A percentile compares a stretch with the other conserved stretches of the same genome.
Conservation (phyloP, 2,329 filamentous ascomycete species). For the Grosmannia penicillata region DNA sequence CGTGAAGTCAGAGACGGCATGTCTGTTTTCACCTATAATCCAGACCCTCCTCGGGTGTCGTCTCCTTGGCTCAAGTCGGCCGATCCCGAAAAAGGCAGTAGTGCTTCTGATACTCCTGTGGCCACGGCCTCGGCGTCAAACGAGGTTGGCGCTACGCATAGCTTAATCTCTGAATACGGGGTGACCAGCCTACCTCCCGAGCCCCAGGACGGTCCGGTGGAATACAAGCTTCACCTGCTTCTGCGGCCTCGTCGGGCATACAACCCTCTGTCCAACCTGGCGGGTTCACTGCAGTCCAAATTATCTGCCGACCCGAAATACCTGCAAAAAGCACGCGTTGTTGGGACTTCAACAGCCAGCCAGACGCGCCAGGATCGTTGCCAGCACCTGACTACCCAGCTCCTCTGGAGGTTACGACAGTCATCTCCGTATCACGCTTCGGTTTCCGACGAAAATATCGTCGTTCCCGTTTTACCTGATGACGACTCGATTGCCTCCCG, state of each 20-base stretch:
- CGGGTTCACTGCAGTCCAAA: conserved; percentile 18
- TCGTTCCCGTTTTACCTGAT: conserved; percentile 57
- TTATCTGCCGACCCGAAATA: conserved; percentile 14
- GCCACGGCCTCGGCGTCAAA: conserved; percentile 12
- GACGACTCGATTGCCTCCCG: conserved; percentile 31
- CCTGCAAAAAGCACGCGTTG: conserved; percentile 12
- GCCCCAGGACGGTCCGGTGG: conserved; percentile 83
- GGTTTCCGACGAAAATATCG: conserved; percentile 51
- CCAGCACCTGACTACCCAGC: conserved; percentile 84
- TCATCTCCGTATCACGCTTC: conserved; percentile 83
- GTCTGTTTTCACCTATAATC: conserved; percentile 90
- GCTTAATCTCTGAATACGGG: conserved; percentile 42
- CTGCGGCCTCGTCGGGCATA: conserved; percentile 66
- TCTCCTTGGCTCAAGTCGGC: conserved; percentile 67
- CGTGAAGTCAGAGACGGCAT: conserved; percentile 25
- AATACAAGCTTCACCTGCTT: conserved; percentile 91
- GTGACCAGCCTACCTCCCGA: conserved; percentile 74
- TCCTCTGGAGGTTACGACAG: conserved; percentile 89
- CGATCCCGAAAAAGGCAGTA: conserved; percentile 20
- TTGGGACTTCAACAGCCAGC: conserved; percentile 16
- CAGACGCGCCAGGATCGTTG: conserved; percentile 71
- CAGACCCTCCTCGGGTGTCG: conserved; percentile 71
- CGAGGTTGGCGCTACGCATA: conserved; percentile 14
- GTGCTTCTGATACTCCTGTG: conserved; percentile 8
- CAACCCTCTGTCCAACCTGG: conserved; percentile 41